Base-by-base conservation (phyloP, 768 basidiomycete genomes). In the Leucosporidium scottii region DNA sequence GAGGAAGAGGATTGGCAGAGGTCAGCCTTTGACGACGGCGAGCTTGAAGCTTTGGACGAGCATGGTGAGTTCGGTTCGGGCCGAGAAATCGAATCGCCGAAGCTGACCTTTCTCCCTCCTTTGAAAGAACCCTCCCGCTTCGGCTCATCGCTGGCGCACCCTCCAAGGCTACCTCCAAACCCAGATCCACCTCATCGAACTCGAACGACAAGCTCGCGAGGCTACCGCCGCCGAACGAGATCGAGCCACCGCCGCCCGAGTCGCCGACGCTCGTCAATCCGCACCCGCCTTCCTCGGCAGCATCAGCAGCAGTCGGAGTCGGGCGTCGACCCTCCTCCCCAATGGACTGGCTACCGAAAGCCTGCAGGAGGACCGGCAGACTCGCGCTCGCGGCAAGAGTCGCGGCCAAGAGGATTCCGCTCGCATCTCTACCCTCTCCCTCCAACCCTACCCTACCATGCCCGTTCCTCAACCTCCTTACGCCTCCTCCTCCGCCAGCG, bases 341-440 rank as follows among this genome's bases (percentile, higher is more conserved):
- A 92, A 90, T 71, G 90, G 90, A 4, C 86, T 93, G 83, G 89
- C 91, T 61, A 87, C 92, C 12, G 91, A 93, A 74, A 88, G 89
- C 68, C 87, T 93, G 57, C 62, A 67, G 23, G 75, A 78, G 27
- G 74, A 66, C 60, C 66, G 54, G 18, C 62, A 61, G 8, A 70
- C 61, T 9, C 55, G 61, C 15, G 49, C 47, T 13, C 49, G 55
- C 30, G 55, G 36, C 8, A 72, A 66, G 67, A 61, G 20, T 20
- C 67, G 67, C 39, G 39, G 39, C 15, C 39, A 44, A 15, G 39
- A 44, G 39, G 9, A 23, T 54, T 23, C 62, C 62, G 28, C 28
- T 60, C 20, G 12, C 55, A 31, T 58, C 59, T 27, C 63, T 53
- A 1, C 51, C 65, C 8, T 60, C 58, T 20, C 65, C 60, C 21